Percentiles rank a stretch among this genome's conserved stretches.
Evolutionary conservation across 768 basidiomycete genomes (phyloP).

Genomic region (Pisolithus tinctorius): DNA sequence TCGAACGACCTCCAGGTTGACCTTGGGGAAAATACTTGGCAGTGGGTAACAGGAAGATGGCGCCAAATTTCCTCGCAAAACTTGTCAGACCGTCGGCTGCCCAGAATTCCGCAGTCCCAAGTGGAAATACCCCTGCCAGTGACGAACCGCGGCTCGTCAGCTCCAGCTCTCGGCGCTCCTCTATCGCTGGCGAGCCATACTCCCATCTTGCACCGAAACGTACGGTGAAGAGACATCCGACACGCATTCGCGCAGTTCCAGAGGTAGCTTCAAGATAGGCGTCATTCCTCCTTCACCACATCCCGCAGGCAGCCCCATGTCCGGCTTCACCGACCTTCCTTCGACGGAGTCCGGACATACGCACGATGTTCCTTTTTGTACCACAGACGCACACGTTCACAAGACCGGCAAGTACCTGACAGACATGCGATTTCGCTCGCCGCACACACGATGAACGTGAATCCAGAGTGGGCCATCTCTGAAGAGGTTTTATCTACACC

Average conservation of each 20-base stretch:
- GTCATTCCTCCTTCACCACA: conserved; percentile 25
- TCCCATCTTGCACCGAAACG: conserved; percentile 2
- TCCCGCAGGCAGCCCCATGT: conserved; percentile 13
- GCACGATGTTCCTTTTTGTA: not conserved
- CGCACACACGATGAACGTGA: conserved; percentile 22
- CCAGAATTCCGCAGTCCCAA: conserved; percentile 4
- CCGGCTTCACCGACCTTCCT: not conserved
- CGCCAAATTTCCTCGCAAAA: conserved; percentile 25
- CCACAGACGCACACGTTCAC: conserved; percentile 25
- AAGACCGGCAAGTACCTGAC: conserved; percentile 24
- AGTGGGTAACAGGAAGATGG: conserved; percentile 10
- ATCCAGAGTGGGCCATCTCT: conserved; percentile 1
- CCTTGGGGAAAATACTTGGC: no score
- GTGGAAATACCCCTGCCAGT: not conserved
- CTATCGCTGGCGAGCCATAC: not conserved
- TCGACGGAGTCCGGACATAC: conserved; percentile 9
- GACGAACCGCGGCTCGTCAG: not conserved
- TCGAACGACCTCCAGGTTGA: no score
- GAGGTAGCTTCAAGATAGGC: conserved; percentile 24
- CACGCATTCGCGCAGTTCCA: conserved; percentile 7
- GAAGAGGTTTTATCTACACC: conserved; percentile 26
- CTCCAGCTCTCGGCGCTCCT: not conserved
- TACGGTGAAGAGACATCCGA: not conserved
- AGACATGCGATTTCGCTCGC: conserved; percentile 29
- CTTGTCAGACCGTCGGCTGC: conserved; percentile 18